Evolutionary conservation across 2,329 filamentous ascomycete genomes (phyloP), one percentile per base, ranked within the genome.

Genomic region (Magnaporthales sp.): DNA sequence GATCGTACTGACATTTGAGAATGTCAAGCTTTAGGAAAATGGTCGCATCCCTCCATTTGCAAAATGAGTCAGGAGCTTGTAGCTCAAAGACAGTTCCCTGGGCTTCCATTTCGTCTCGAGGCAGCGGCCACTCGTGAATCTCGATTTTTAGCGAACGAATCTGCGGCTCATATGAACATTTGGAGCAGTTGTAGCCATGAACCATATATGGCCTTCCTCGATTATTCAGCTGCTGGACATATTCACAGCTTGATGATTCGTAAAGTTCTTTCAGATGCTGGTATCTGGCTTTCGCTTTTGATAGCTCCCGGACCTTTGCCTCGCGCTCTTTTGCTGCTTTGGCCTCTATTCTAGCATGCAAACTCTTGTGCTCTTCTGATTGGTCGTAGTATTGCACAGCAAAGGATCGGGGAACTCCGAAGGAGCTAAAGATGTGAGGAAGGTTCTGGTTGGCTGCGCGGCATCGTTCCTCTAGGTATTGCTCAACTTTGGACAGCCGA

Each of bases 71-170:
- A 0, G 85, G 84, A 0, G 79, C 68, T 0, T 70, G 64, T 0
- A 88, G 73, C 68, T 88, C 86, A 64, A 88, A 88, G 0, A 88
- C 76, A 0, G 78, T 77, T 0, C 82, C 76, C 67, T 83, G 80
- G 0, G 77, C 76, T 11, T 76, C 29, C 0, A 67, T 8, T 0
- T 61, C 0, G 0, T 76, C 15, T 0, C 58, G 32, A 0, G 84
- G 80, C 0, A 89, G 74, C 0, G 86, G 85, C 84, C 84, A 87
- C 70, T 89, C 86, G 68, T 85, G 77, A 10, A 85, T 71, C 0
- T 58, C 0, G 7, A 89, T 86, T 0, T 31, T 54, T 0, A 89
- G 66, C 0, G 3, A 1, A 0, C 75, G 60, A 0, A 83, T 83
- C 1, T 0, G 7, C 5, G 2, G 69, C 60, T 0, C 75, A 68